Percentiles rank a stretch among this genome's conserved stretches.
Evolutionary conservation across 768 basidiomycete species (phyloP).

Genomic region (Mrakia hoshinonis): DNA sequence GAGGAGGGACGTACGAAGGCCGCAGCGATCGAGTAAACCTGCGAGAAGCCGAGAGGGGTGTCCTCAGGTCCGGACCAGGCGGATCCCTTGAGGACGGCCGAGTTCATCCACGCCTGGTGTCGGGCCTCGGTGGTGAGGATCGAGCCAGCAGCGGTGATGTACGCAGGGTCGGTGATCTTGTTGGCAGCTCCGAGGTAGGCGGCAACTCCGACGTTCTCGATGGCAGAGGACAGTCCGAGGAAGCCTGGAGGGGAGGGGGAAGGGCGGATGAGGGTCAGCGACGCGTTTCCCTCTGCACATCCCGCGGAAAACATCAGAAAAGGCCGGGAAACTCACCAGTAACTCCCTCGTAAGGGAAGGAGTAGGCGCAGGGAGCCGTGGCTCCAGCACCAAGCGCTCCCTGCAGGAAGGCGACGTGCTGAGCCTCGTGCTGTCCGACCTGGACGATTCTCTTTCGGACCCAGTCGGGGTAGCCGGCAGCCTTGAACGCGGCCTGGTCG

Average conservation of each 20-base stretch:
- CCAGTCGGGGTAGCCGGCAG: conserved; percentile 45
- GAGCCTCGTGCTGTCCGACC: conserved; percentile 51
- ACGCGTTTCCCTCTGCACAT: background rate
- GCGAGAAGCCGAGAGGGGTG: conserved; percentile 44
- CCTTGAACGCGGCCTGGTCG: conserved; percentile 45
- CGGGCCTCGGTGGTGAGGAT: conserved; percentile 59
- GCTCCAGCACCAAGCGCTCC: conserved; percentile 46
- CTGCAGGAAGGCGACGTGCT: conserved; percentile 52
- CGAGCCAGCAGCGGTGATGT: conserved; percentile 48
- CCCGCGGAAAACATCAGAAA: no score
- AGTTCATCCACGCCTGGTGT: conserved; percentile 56
- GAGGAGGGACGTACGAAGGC: no score
- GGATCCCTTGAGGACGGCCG: conserved; percentile 46
- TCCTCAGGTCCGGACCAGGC: conserved; percentile 58
- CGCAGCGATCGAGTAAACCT: conserved; percentile 48
- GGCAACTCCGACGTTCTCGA: conserved; percentile 52
- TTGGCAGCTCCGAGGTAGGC: conserved; percentile 52
- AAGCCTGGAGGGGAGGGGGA: conserved; percentile 30
- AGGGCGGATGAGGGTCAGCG: background rate
- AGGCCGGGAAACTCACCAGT: background rate
- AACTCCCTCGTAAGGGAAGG: conserved; percentile 48
- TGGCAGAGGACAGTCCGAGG: conserved; percentile 44
- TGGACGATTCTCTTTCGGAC: conserved; percentile 43
- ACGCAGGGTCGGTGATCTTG: conserved; percentile 17
- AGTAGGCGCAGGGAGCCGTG: conserved; percentile 53